Evolutionary conservation across 345 rosid species (phyloP).

Genomic region (Heritiera littoralis): DNA sequence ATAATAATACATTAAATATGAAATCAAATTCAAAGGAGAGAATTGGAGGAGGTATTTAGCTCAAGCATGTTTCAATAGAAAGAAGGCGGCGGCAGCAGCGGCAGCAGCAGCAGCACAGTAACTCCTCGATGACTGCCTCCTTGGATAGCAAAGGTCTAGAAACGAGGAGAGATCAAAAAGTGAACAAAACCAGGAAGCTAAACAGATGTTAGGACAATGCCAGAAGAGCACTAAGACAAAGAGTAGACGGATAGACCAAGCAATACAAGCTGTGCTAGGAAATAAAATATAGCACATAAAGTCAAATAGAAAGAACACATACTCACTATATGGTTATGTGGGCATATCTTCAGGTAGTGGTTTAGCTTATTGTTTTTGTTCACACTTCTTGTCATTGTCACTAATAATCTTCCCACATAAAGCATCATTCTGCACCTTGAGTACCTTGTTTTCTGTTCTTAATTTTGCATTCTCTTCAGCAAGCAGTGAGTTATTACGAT

Average conservation of each 20-base stretch:
- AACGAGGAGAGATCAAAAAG: not conserved
- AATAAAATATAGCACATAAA: not conserved
- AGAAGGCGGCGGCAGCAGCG: not conserved
- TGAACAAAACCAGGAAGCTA: not conserved
- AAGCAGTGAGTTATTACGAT: not conserved
- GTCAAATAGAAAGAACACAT: not conserved
- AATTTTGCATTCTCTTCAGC: constrained; percentile 6
- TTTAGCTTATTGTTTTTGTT: no score
- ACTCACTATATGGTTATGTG: no score
- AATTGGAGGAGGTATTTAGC: not conserved
- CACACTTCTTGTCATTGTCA: no score
- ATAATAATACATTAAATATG: not conserved
- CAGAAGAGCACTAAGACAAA: not conserved
- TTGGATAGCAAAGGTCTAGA: not conserved
- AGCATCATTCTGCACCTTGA: not conserved
- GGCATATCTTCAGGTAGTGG: no score
- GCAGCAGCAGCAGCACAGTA: not conserved
- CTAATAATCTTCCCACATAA: no score
- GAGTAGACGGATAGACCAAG: not conserved
- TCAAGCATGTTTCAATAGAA: not conserved
- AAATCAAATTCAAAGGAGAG: not conserved
- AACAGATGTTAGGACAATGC: not conserved
- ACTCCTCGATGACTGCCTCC: not conserved
- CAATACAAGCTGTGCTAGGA: not conserved
- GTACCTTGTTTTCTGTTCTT: constrained; percentile 12